Percentiles rank a stretch among this genome's conserved stretches.
phyloP scores from a whole-genome alignment of 257 asterid genomes.

The Salvia miltiorrhiza region DNA sequence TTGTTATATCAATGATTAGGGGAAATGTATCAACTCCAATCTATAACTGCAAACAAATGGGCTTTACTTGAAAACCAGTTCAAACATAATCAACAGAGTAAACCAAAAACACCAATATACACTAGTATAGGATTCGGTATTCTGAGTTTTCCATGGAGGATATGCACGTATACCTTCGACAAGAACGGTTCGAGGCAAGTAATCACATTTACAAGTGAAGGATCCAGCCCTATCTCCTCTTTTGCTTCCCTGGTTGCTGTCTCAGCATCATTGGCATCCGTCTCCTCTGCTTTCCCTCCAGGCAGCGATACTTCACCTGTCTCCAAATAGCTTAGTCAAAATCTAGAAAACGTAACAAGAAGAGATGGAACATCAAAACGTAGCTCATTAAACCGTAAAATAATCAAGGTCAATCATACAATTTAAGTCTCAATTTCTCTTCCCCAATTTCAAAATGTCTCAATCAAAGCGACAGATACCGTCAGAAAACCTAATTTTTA shows the following conservation, averaged over 20 bases:
- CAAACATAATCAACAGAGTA: not conserved
- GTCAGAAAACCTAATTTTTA: not conserved
- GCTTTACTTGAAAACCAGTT: not conserved
- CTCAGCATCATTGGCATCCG: conserved; percentile 66
- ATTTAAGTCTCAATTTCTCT: not conserved
- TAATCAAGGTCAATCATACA: not conserved
- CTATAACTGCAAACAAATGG: not conserved
- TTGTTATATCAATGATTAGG: not conserved
- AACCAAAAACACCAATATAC: not conserved
- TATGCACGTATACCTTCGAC: conserved; percentile 61
- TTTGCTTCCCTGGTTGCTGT: conserved; percentile 92
- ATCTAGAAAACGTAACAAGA: not conserved
- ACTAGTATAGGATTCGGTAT: not conserved
- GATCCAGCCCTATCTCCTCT: conserved; percentile 96
- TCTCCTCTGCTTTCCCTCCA: conserved; percentile 92
- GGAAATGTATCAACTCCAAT: not conserved
- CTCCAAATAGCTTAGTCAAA: conserved; percentile 14
- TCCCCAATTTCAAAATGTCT: not conserved
- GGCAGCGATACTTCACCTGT: conserved; percentile 94
- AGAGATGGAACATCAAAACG: not conserved
- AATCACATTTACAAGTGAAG: conserved; percentile 68
- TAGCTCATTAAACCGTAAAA: not conserved
- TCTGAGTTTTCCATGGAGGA: not conserved
- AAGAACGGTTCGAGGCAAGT: conserved; percentile 91
- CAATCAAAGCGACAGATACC: not conserved